Percentiles rank a stretch among this genome's conserved stretches.
These are phyloP conservation scores for Pelargonium myrrhifolium DNA, from an alignment of 441 rosid genomes.

Conservation along the genomic window DNA sequence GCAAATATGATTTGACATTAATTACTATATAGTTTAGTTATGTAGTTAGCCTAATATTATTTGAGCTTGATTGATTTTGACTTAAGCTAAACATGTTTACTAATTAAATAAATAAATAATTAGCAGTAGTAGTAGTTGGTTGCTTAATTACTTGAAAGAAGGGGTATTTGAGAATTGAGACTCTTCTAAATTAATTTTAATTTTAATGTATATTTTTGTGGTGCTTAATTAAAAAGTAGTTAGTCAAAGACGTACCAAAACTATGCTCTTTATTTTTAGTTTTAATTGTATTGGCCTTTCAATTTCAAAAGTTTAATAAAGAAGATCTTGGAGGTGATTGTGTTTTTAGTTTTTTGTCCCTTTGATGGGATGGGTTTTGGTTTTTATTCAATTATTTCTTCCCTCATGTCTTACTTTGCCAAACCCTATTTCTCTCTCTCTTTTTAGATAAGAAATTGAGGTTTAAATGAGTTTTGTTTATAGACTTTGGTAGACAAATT, in stretches of 20 bases:
- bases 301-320: not conserved
- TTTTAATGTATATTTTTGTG: not conserved
- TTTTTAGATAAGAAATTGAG: not conserved
- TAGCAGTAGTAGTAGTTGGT: not conserved
- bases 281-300: not conserved
- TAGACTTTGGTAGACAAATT: not conserved
- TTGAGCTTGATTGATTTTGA: not conserved
- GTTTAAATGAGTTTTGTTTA: not conserved
- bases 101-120: not conserved
- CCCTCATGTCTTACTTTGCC: not conserved
- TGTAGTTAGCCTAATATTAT: not conserved
- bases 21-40: not conserved
- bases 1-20: not conserved
- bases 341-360: constrained; percentile 1
- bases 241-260: constrained; percentile 2
- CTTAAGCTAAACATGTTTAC: not conserved
- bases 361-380: constrained; percentile 1
- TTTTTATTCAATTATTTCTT: not conserved
- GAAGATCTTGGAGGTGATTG: not conserved
- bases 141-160: not conserved
- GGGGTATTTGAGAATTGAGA: not conserved
- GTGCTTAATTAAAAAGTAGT: not conserved
- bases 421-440: not conserved
- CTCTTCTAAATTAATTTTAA: not conserved
- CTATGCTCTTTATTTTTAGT: not conserved